Evolutionary conservation across 73 alveolate genomes (phyloP), one percentile per base, ranked within the genome.

Genomic region (Symbiodinium natans): DNA sequence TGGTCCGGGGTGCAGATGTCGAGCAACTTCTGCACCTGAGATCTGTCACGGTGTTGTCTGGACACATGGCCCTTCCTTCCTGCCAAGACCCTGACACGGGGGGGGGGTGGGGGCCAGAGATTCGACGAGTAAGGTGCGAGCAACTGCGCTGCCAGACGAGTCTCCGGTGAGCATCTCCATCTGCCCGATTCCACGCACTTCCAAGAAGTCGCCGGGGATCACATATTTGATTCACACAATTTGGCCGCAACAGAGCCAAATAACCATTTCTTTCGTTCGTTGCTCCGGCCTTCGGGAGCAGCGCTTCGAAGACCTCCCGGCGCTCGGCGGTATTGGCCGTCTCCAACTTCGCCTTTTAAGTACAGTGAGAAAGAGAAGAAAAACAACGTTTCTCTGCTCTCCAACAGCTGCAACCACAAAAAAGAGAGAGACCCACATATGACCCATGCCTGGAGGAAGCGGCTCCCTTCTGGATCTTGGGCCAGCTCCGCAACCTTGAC

Each of bases 111-210:
- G 11, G 11, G 36, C 31, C 33, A 36, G 17, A 80, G 38, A 38
- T 17, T 25, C 25, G 4, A 38, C 48, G 46, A 82, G 63, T 88
- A 73, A 88, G 95, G 13, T 6, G 2, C 73, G 6, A 15, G 71
- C 95, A 29, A 88, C 95, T 11, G 95, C 95, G 42, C 95, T 88
- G 8, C 95, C 95, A n/a, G 95, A 88, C 23, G 95, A 88, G 71
- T 88, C 95, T 25, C 95, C 95, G 7, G 95, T 86, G 71, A 88
- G 86, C 95, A 88, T 88, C 95, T 88, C 95, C 95, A 88, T 88
- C 95, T 88, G 95, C 29, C n/a, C n/a, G n/a, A n/a, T n/a, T n/a
- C n/a, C n/a, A n/a, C n/a, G n/a, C n/a, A n/a, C n/a, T n/a, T n/a
- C n/a, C n/a, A n/a, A n/a, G n/a, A n/a, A n/a, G n/a, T n/a, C n/a